These are phyloP conservation scores for Penicillium italicum DNA, from an alignment of 2,329 filamentous ascomycete species.

Conservation along the genomic window DNA sequence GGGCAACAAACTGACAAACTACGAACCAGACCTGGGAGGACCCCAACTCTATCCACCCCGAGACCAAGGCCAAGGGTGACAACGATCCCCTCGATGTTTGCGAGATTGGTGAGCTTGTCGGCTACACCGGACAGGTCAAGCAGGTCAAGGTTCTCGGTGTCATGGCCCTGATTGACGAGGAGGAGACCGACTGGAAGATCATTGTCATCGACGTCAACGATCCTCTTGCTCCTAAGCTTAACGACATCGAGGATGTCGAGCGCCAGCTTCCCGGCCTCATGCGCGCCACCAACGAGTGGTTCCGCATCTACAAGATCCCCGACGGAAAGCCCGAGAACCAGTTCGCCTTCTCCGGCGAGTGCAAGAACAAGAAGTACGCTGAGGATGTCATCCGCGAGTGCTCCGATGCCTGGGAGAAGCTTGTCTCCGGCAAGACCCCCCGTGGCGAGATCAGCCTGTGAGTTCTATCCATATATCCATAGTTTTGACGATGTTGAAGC, in stretches of 20 bases:
- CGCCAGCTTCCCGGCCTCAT: conserved; percentile 94
- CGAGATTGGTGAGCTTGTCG: conserved; percentile 98
- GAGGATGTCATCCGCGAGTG: conserved; percentile 95
- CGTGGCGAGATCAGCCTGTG: conserved; percentile 77
- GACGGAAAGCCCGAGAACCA: conserved; percentile 99
- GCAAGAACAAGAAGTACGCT: conserved; percentile 99
- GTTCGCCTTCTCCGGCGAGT: conserved; percentile 99
- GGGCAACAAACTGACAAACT: conserved; percentile 5
- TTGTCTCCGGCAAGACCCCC: conserved; percentile 84
- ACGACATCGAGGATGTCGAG: conserved; percentile 99
- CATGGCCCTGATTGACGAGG: conserved; percentile 98
- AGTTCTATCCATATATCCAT: conserved; percentile 41
- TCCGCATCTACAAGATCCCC: conserved; percentile 99
- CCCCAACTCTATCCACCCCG: conserved; percentile 89
- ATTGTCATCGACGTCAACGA: conserved; percentile 99
- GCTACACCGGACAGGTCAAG: conserved; percentile 94
- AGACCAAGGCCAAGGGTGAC: conserved; percentile 99
- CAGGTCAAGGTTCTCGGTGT: conserved; percentile 99
- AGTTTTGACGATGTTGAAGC: neutral
- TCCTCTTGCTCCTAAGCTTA: conserved; percentile 90
- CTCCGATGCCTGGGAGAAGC: conserved; percentile 92
- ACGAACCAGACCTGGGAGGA: conserved; percentile 88
- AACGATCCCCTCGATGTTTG: conserved; percentile 99
- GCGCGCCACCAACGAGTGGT: conserved; percentile 99
- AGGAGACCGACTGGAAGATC: conserved; percentile 99